Evolutionary conservation across 768 basidiomycete genomes (phyloP).

Genomic region (Jaapia argillacea): DNA sequence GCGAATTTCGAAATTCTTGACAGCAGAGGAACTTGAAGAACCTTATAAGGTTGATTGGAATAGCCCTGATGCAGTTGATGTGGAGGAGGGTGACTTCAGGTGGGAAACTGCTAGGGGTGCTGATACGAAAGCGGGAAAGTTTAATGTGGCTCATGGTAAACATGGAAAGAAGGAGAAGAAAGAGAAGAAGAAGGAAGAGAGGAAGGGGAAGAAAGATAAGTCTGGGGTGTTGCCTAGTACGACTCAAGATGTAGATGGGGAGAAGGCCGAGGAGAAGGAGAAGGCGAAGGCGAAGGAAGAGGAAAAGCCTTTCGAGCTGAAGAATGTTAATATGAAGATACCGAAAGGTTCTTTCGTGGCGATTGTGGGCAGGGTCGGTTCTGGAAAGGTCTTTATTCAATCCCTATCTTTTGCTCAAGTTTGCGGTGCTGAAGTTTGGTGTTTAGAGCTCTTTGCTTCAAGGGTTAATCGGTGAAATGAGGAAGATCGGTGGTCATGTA

Average conservation of each 20-base stretch:
- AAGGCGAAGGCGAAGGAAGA: slow-evolving; percentile 10
- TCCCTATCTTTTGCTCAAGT: neutral
- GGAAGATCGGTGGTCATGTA: slow-evolving; percentile 35
- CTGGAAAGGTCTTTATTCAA: slow-evolving; percentile 43
- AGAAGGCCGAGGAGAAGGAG: slow-evolving; percentile 7
- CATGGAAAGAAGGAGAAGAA: slow-evolving; percentile 12
- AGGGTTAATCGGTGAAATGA: slow-evolving; percentile 60
- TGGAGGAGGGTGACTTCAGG: slow-evolving; percentile 40
- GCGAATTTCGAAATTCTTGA: slow-evolving; percentile 37
- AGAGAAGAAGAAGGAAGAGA: slow-evolving; percentile 11
- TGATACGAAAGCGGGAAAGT: slow-evolving; percentile 10
- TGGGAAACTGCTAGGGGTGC: slow-evolving; percentile 31
- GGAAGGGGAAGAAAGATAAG: slow-evolving; percentile 13
- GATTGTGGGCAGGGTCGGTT: slow-evolving; percentile 68
- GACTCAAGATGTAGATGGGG: slow-evolving; percentile 10
- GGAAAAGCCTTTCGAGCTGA: slow-evolving; percentile 43
- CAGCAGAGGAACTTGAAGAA: slow-evolving; percentile 43
- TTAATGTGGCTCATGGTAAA: slow-evolving; percentile 8
- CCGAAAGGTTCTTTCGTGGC: slow-evolving; percentile 53
- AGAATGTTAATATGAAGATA: slow-evolving; percentile 33
- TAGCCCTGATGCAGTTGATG: slow-evolving; percentile 28
- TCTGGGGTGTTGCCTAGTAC: slow-evolving; percentile 5
- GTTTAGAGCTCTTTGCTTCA: slow-evolving; percentile 44
- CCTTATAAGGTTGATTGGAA: slow-evolving; percentile 33
- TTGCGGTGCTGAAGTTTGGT: neutral